These are phyloP conservation scores for Pueraria montana DNA, from an alignment of 306 rosid species.

Conservation along the genomic window DNA sequence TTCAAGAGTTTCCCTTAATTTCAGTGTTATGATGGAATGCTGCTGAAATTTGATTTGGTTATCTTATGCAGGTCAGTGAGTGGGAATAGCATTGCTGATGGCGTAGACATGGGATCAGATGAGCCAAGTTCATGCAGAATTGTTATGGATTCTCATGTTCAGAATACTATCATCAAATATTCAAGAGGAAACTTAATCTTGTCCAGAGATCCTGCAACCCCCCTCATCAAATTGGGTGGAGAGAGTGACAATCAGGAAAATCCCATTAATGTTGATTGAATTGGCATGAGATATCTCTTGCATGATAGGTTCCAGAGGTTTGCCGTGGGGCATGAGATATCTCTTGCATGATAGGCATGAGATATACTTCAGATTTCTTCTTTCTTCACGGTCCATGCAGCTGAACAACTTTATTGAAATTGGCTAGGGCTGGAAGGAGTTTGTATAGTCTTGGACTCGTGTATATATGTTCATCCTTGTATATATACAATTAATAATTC, in stretches of 20 bases:
- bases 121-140: conserved; percentile 72
- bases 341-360: conserved; percentile 27
- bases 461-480: conserved; percentile 51
- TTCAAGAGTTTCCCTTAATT: conserved; percentile 21
- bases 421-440: conserved; percentile 45
- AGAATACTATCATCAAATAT: conserved; percentile 57
- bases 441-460: conserved; percentile 42
- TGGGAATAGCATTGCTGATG: conserved; percentile 86
- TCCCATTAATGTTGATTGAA: conserved; percentile 43
- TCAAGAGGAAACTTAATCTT: conserved; percentile 66
- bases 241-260: conserved; percentile 50
- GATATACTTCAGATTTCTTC: conserved; percentile 22
- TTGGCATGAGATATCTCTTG: conserved; percentile 24
- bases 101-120: conserved; percentile 64
- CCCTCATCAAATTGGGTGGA: conserved; percentile 59
- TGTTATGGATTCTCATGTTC: conserved; percentile 66
- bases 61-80: conserved; percentile 78
- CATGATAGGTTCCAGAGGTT: conserved; percentile 34
- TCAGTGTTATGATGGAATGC: conserved; percentile 14
- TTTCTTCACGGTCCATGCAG: conserved; percentile 40
- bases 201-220: conserved; percentile 68
- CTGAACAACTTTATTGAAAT: conserved; percentile 41
- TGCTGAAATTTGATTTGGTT: conserved; percentile 47
- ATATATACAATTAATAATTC: conserved; percentile 45
- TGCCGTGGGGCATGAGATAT: not conserved